Evolutionary conservation across 129 eudicot species (phyloP).

Genomic region (Daucus carota): DH1_v3.0 NC_030389.2:33595001-33595500

Average conservation of each 20-base stretch:
- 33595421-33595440: neutral
- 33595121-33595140: conserved; percentile 97
- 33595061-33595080: conserved; percentile 59
- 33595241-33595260: neutral
- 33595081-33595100: conserved; percentile 67
- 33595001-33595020: conserved; percentile 79
- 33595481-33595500: neutral
- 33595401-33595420: neutral
- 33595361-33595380: neutral
- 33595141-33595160: conserved; percentile 52
- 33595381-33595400: neutral
- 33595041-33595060: conserved; percentile 84
- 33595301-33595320: neutral
- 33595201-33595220: neutral
- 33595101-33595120: conserved; percentile 94
- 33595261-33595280: neutral
- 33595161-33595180: neutral
- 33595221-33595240: neutral
- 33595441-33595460: neutral
- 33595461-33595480: neutral
- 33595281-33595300: neutral
- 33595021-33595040: conserved; percentile 93
- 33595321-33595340: neutral
- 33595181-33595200: neutral
- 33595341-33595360: neutral